Evolutionary conservation across 805 yeast species (phyloP).

Genomic region (Metschnikowia peoriensis): DNA sequence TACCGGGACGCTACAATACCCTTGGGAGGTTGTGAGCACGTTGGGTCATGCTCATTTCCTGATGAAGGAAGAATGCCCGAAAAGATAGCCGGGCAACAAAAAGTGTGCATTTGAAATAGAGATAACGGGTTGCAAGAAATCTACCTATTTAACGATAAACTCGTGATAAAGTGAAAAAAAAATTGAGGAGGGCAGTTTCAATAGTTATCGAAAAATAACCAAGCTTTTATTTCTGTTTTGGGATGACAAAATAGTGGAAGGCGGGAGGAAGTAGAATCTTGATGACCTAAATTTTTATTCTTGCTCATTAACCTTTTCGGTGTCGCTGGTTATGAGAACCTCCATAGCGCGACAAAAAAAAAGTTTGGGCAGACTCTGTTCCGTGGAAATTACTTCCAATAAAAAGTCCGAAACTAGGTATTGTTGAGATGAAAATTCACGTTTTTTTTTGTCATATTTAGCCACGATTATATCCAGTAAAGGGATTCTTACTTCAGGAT

Average conservation of each 20-base stretch:
- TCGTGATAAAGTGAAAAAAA: neutral
- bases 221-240: too few species aligned
- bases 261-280: too few species aligned
- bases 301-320: neutral
- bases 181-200: too few species aligned
- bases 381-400: neutral
- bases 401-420: neutral
- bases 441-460: too few species aligned
- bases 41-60: neutral
- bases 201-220: too few species aligned
- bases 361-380: neutral
- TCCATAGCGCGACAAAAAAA: neutral
- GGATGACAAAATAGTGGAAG: too few species aligned
- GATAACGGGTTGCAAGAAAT: neutral
- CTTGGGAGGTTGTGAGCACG: neutral
- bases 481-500: too few species aligned
- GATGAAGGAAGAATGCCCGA: neutral
- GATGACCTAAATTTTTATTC: neutral
- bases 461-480: too few species aligned
- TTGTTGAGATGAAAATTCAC: too few species aligned
- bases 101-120: neutral
- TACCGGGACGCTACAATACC: neutral
- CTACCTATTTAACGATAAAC: neutral
- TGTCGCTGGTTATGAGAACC: neutral
- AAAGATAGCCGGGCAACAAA: neutral